These are phyloP conservation scores for Aspergillus saccharolyticus DNA, from an alignment of 495 filamentous ascomycete species.

Conservation along the genomic window DNA sequence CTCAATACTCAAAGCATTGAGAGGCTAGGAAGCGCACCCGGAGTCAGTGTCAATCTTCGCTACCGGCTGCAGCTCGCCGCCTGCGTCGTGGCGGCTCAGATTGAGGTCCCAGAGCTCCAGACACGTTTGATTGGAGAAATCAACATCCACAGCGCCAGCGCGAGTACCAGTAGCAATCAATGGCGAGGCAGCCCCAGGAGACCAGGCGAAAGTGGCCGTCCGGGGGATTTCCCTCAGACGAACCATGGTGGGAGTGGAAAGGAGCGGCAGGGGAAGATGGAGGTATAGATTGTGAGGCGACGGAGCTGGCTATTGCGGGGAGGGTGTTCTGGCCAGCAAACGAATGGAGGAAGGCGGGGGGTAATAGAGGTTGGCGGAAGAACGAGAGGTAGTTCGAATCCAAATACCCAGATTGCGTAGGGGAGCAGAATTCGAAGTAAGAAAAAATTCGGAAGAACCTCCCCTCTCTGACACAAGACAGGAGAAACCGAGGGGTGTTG, in stretches of 20 bases:
- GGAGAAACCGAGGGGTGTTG: slow-evolving; percentile 18
- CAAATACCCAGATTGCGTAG: slow-evolving; percentile 1
- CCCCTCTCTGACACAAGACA: slow-evolving; percentile 17
- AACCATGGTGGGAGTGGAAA: slow-evolving; percentile 64
- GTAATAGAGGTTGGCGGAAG: background rate
- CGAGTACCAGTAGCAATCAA: slow-evolving; percentile 92
- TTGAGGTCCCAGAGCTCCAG: slow-evolving; percentile 94
- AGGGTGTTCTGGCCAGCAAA: background rate
- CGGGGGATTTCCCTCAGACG: slow-evolving; percentile 90
- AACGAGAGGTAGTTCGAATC: background rate
- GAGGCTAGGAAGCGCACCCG: slow-evolving; percentile 51
- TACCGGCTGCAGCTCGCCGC: slow-evolving; percentile 78
- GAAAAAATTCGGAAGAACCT: slow-evolving; percentile 10
- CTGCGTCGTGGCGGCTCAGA: slow-evolving; percentile 66
- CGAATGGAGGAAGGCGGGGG: background rate
- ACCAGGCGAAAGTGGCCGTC: slow-evolving; percentile 97
- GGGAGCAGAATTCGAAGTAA: slow-evolving; percentile 8
- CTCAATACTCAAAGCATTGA: background rate
- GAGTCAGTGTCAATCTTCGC: slow-evolving; percentile 83
- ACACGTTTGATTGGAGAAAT: slow-evolving; percentile 96
- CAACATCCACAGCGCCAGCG: slow-evolving; percentile 90
- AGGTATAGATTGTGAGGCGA: slow-evolving; percentile 15
- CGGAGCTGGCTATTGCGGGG: slow-evolving; percentile 6
- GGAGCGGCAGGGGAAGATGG: slow-evolving; percentile 25
- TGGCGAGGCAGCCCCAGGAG: slow-evolving; percentile 66